Evolutionary conservation across 106 monocot species (phyloP), one percentile per base, ranked within the genome.

Genomic region (Phalaenopsis equestris): DNA sequence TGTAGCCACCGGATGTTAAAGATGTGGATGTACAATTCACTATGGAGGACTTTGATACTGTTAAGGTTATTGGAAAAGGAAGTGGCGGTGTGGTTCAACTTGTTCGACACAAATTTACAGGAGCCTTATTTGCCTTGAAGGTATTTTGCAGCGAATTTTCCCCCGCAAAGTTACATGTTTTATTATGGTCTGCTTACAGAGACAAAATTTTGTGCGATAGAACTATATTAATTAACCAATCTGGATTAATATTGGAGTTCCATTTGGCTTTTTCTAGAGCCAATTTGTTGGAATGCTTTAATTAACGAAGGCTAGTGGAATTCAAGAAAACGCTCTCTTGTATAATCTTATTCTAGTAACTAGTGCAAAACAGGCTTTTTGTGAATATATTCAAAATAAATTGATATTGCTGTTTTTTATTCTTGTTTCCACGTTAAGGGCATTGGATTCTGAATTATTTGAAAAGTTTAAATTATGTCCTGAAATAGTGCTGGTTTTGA

Each of bases 81-180:
- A 98, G 91, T 79, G 98, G 98, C 16, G 98, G 98, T 76, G 88
- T 98, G 58, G 98, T 98, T 77, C 98, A 98, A 65, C 89, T 98
- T 55, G 94, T 92, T 24, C 89, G 87, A 47, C 90, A 94, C 83
- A 98, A 98, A 87, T 97, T 94, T 92, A 77, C 56, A 41, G 92
- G 94, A 9, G 79, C 84, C 56, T 86, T 94, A 7, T 98, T 85
- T 86, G 98, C 98, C 15, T 78, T 98, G 67, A 98, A 98, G 92
- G 98, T 98, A 77, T 23, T 30, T 17, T 74, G 5, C 42, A 30
- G 30, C 30, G 30, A 30, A 30, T 30, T 30, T 30, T 30, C 30
- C 30, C 30, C 0, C 30, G 30, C 30, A 30, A 30, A 30, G 30
- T 30, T 30, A 30, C 30, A 30, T 30, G 30, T 30, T 30, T 30